These are phyloP conservation scores for Corrigiola litoralis DNA, from an alignment of 179 eudicot species.

Conservation along the genomic window DNA sequence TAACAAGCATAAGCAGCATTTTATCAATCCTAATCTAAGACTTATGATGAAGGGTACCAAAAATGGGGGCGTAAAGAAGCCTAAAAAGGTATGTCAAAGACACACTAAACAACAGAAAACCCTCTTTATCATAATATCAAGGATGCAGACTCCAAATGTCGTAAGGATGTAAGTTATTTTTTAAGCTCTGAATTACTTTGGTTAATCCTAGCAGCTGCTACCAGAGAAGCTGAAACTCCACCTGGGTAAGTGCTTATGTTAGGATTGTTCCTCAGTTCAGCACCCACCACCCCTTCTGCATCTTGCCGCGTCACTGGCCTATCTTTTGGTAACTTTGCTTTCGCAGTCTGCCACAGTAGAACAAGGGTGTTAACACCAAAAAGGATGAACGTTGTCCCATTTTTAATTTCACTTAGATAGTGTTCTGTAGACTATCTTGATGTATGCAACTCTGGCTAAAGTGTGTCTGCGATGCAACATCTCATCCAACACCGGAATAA, in stretches of 20 bases:
- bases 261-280: conserved; percentile 85
- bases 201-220: conserved; percentile 84
- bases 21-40: background rate
- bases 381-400: no score
- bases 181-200: conserved; percentile 17
- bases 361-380: background rate
- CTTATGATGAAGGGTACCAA: background rate
- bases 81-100: background rate
- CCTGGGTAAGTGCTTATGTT: conserved; percentile 76
- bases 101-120: background rate
- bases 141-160: background rate
- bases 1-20: background rate
- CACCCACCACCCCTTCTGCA: conserved; percentile 89
- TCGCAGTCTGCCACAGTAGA: conserved; percentile 43
- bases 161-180: background rate
- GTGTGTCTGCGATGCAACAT: no score
- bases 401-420: no score
- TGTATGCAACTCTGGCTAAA: no score
- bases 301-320: conserved; percentile 75
- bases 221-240: conserved; percentile 81
- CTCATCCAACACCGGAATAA: no score
- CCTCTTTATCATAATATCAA: background rate
- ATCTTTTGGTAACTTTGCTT: conserved; percentile 64
- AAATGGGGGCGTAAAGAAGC: background rate
- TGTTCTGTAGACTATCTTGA: no score